Percentiles rank a stretch among this genome's conserved stretches.
Evolutionary conservation across 2,329 filamentous ascomycete species (phyloP).

Genomic region (Arthrobotrys entomopaga): DNA sequence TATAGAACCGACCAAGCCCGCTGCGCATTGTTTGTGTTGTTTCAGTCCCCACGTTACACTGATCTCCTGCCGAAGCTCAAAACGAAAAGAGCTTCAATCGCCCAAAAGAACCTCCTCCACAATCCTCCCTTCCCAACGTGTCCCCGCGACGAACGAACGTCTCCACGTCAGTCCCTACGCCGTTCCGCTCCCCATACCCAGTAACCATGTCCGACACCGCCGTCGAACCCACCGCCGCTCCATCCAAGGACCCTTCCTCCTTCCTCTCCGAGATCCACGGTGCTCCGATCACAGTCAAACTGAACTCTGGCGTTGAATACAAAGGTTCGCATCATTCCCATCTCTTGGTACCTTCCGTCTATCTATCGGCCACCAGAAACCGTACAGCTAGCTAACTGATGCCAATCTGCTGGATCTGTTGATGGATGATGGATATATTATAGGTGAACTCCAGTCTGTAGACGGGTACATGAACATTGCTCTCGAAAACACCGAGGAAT

Average conservation of each 20-base stretch:
- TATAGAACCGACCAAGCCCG: not conserved
- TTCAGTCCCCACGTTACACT: slow-evolving; percentile 16
- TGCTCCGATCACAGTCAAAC: slow-evolving; percentile 91
- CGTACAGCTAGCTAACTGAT: no score
- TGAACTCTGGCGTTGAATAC: slow-evolving; percentile 98
- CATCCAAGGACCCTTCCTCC: slow-evolving; percentile 81
- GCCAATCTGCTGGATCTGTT: not conserved
- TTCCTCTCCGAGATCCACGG: slow-evolving; percentile 96
- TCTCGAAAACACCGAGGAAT: slow-evolving; percentile 93
- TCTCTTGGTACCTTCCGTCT: not conserved
- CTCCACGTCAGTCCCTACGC: no score
- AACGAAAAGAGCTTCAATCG: slow-evolving; percentile 4
- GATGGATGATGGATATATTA: no score
- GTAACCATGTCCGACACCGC: slow-evolving; percentile 41
- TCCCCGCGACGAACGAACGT: no score
- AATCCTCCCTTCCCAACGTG: not conserved
- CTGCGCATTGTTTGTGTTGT: slow-evolving; percentile 18
- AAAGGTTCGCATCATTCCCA: slow-evolving; percentile 72
- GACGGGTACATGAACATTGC: slow-evolving; percentile 99
- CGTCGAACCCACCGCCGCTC: slow-evolving; percentile 10
- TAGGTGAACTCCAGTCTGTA: slow-evolving; percentile 93
- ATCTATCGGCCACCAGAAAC: not conserved
- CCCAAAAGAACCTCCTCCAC: slow-evolving; percentile 16
- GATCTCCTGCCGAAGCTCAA: not conserved
- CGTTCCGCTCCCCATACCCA: not conserved